Evolutionary conservation across 2,329 filamentous ascomycete species (phyloP).

Genomic region (Cytospora mali): DNA sequence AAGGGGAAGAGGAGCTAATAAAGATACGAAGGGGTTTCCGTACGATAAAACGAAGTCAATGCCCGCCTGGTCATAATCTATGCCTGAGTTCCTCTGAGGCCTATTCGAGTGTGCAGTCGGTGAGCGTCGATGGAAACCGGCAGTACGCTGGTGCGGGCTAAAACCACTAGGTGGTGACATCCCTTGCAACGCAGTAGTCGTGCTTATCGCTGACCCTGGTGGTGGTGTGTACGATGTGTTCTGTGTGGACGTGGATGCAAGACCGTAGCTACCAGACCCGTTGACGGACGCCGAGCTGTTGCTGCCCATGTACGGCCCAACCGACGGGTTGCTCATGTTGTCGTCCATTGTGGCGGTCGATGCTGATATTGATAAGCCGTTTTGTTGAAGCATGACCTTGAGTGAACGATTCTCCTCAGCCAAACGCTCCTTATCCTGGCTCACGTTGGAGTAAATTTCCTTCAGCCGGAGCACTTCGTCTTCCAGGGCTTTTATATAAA

Average conservation of each 20-base stretch:
- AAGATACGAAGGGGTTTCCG: constrained; percentile 62
- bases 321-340: constrained; percentile 49
- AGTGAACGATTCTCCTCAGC: constrained; percentile 80
- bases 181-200: constrained; percentile 21
- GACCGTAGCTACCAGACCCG: constrained; percentile 58
- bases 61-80: constrained; percentile 80
- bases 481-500: constrained; percentile 93
- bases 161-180: constrained; percentile 22
- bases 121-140: constrained; percentile 39
- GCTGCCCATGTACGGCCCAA: constrained; percentile 35
- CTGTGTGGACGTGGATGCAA: constrained; percentile 43
- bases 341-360: constrained; percentile 43
- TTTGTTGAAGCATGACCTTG: constrained; percentile 57
- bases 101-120: constrained; percentile 29
- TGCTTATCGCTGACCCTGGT: constrained; percentile 33
- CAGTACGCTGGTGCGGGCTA: constrained; percentile 31
- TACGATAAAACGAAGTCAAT: constrained; percentile 94
- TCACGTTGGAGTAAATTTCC: constrained; percentile 75
- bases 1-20: constrained; percentile 69
- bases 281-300: constrained; percentile 43
- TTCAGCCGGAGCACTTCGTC: constrained; percentile 88
- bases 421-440: constrained; percentile 75
- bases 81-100: constrained; percentile 42
- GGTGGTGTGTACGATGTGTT: constrained; percentile 53
- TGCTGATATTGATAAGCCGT: constrained; percentile 47